Base-by-base conservation (phyloP, 1,284 basidiomycete species). In the Marasmius fiardii region DNA sequence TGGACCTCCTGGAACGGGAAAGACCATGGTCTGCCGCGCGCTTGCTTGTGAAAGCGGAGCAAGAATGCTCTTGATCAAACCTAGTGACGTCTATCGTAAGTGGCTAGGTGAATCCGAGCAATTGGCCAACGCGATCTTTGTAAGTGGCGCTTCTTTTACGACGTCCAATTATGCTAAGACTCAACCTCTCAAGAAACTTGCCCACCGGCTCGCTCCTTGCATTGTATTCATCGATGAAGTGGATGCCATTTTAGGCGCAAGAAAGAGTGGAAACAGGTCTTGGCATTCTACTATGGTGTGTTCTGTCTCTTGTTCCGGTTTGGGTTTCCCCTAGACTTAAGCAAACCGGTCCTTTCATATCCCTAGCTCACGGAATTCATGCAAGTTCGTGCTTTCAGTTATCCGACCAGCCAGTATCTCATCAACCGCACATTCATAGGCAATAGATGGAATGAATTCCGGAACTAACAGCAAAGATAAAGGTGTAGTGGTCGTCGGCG, bases 1-100 rank as follows among this genome's bases (percentile, higher is more conserved):
- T 21, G 53, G 53, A 3, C 53, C 53, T 14, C 53, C 53, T 14
- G 52, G 45, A 12, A 54, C 53, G n/a, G 53, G 53, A 26, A 54
- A 54, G 34, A 54, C 53, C 4, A 34, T 54, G 53, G 45, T 45
- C n/a, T 48, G 44, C 28, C 53, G 53, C 16, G 53, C 53, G 18
- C 45, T 54, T 3, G 53, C 53, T 20, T 50, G 48, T 21, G 53
- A 54, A 33, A 34, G 45, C 21, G 53, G 45, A 28, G 44, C 45
- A 2, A 44, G 45, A 6, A 54, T 54, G 45, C 26, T 54, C 10
- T 28, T 50, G 5, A 33, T 54, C 31, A 45, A 50, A 28, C 18
- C 53, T 23, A 48, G 44, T 21, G 43, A 44, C 20, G 43, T 44
- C 20, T 44, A 20, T 4, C 4, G 21, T 45, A 50, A 20, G 20